Evolutionary conservation across 352 stramenopile genomes (phyloP), one percentile per base, ranked within the genome.

Genomic region (Pythium angustatum): DNA sequence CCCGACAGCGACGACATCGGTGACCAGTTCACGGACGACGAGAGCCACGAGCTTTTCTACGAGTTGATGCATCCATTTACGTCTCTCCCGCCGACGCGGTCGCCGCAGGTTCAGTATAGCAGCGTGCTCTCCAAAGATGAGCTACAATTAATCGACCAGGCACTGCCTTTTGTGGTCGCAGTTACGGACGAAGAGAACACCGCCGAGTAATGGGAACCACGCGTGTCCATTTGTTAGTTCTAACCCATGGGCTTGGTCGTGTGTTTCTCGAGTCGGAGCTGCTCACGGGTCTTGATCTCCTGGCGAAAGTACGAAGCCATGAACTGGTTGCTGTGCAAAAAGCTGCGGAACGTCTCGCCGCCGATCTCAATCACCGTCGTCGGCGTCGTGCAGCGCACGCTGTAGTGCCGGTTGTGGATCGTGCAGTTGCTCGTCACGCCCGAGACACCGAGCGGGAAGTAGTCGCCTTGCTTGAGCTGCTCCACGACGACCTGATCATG

Each of bases 251-350:
- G 55, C 60, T 71, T 60, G 24, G 64, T 65, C 33, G 55, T 71
- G 41, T 80, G 56, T 48, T 77, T 81, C 65, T 90, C 78, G 36
- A 85, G 70, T 40, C 83, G 77, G 47, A 78, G 58, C 49, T 90
- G 66, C 57, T 93, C 83, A 4, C 85, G 81, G 5, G 64, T 64
- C 68, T 89, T 87, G 33, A 92, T 80, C 44, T 92, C 78, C 28
- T 91, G 72, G 17, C 78, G 75, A 48, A 91, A 94, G 58, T 89
- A 94, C 26, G 85, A 85, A 9, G 81, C 77, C 59, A 92, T 78
- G 58, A 94, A 94, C 68, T 91, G 81, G 64, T 91, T 88, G 64
- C 85, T 94, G 47, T 83, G 81, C 28, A 94, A 69, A 45, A 94
- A 94, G 61, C 85, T 94, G 30, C 85, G 85, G 60, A 94, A 94